These are phyloP conservation scores for Nevesoporus exiguus DNA, from an alignment of 768 basidiomycete species.

Conservation along the genomic window DNA sequence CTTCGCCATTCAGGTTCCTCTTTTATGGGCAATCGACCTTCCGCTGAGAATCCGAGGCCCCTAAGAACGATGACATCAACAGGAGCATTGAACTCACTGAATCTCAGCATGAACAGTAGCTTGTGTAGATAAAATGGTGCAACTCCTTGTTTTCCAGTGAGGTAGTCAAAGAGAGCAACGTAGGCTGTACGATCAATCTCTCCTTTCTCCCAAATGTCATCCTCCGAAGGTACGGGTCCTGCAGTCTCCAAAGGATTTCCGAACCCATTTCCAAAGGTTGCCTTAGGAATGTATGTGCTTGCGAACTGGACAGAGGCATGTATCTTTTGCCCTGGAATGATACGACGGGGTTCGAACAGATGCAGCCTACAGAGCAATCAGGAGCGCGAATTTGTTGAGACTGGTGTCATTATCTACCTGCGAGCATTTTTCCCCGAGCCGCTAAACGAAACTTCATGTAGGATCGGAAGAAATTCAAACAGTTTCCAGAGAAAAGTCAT, in stretches of 20 bases:
- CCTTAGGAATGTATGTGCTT: constrained; percentile 8
- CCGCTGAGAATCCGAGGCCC: neutral
- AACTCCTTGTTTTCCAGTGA: neutral
- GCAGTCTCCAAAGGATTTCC: constrained; percentile 6
- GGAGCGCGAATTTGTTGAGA: neutral
- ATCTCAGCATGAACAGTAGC: constrained; percentile 5
- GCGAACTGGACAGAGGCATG: constrained; percentile 4
- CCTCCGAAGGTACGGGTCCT: constrained; percentile 3
- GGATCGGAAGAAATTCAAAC: constrained; percentile 2
- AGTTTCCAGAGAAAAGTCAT: constrained; percentile 2
- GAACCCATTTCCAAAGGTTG: constrained; percentile 8
- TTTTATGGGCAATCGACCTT: constrained; percentile 1
- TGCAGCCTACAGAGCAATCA: constrained; percentile 1
- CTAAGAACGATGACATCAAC: neutral
- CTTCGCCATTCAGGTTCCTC: constrained; percentile 1
- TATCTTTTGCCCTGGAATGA: constrained; percentile 8
- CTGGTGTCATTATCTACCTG: neutral
- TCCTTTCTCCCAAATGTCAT: constrained; percentile 7
- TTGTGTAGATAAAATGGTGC: constrained; percentile 7
- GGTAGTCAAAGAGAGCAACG: constrained; percentile 1
- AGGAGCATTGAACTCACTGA: neutral
- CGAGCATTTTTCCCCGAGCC: constrained; percentile 4
- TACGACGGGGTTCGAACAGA: constrained; percentile 4
- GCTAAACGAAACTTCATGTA: constrained; percentile 5
- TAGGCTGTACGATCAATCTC: constrained; percentile 2